Evolutionary conservation across 2,329 filamentous ascomycete species (phyloP).

Genomic region (Acrocalymma vagum): DNA sequence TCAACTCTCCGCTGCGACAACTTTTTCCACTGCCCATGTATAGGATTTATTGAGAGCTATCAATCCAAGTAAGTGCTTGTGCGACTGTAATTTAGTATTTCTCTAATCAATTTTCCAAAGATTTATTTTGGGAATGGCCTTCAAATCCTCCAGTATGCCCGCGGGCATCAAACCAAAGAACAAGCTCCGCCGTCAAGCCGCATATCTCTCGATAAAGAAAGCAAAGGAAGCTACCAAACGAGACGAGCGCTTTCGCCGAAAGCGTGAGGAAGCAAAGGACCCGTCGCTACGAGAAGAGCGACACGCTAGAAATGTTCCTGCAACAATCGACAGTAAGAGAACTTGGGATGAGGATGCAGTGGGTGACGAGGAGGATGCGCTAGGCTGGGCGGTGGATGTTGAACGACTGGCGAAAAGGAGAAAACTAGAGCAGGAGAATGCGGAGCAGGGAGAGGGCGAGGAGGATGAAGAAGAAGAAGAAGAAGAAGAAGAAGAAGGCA

Average conservation of each 20-base stretch:
- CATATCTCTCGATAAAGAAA: slow-evolving; percentile 84
- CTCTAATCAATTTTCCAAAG: no score
- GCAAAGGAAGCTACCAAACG: slow-evolving; percentile 76
- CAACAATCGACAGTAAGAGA: slow-evolving; percentile 57
- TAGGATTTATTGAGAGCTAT: no score
- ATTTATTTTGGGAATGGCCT: no score
- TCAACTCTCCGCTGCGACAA: no score
- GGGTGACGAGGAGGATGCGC: slow-evolving; percentile 52
- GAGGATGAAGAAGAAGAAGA: slow-evolving; percentile 20
- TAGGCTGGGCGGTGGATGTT: slow-evolving; percentile 56
- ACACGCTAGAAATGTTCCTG: slow-evolving; percentile 78
- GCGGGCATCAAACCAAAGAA: slow-evolving; percentile 70
- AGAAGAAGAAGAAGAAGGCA: slow-evolving; percentile 37
- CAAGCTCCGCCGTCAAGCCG: slow-evolving; percentile 79
- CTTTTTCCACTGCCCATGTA: no score
- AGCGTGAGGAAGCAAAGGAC: slow-evolving; percentile 86
- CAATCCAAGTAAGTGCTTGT: no score
- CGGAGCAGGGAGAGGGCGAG: slow-evolving; percentile 24
- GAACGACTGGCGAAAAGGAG: slow-evolving; percentile 53
- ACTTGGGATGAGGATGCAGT: slow-evolving; percentile 79
- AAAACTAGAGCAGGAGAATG: slow-evolving; percentile 51
- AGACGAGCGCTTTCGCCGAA: slow-evolving; percentile 78
- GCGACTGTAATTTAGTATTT: no score
- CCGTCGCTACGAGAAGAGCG: slow-evolving; percentile 78
- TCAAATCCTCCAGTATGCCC: slow-evolving; percentile 55